Evolutionary conservation across 352 stramenopile species (phyloP).

Genomic region (Pythium graminicola): DNA sequence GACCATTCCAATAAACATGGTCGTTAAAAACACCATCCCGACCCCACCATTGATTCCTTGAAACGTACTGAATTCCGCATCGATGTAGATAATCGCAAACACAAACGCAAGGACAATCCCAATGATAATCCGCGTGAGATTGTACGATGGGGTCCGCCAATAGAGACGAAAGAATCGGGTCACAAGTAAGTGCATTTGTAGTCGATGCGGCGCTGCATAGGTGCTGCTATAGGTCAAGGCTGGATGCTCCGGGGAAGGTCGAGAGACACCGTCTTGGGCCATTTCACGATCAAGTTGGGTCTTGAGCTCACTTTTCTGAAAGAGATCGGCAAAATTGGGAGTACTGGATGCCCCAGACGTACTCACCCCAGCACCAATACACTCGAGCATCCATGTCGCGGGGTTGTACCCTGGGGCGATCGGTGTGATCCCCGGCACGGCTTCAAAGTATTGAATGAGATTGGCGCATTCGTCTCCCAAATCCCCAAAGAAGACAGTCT

Average conservation of each 20-base stretch:
- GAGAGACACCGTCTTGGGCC: constrained; percentile 6
- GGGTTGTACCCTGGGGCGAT: constrained; percentile 60
- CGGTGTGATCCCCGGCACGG: constrained; percentile 32
- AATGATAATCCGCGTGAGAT: constrained; percentile 29
- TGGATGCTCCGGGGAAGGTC: too few species aligned
- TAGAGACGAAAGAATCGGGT: constrained; percentile 45
- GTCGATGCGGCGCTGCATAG: too few species aligned
- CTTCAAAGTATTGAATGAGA: constrained; percentile 40
- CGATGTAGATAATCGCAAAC: constrained; percentile 15
- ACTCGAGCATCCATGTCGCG: constrained; percentile 77
- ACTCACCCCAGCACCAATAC: background rate
- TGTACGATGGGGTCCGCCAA: constrained; percentile 62
- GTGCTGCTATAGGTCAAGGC: too few species aligned
- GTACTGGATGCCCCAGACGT: constrained; percentile 26
- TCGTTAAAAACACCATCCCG: constrained; percentile 56
- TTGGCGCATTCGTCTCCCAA: constrained; percentile 39
- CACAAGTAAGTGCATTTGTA: constrained; percentile 8
- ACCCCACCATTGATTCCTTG: constrained; percentile 22
- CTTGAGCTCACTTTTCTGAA: constrained; percentile 2
- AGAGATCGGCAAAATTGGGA: constrained; percentile 6
- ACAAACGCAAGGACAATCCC: constrained; percentile 39
- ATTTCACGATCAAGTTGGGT: background rate
- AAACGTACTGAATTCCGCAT: constrained; percentile 22
- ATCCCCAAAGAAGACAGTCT: constrained; percentile 10
- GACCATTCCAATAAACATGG: constrained; percentile 44